Base-by-base conservation (phyloP, 2,329 filamentous ascomycete genomes). In the Trichoderma harzianum region DNA sequence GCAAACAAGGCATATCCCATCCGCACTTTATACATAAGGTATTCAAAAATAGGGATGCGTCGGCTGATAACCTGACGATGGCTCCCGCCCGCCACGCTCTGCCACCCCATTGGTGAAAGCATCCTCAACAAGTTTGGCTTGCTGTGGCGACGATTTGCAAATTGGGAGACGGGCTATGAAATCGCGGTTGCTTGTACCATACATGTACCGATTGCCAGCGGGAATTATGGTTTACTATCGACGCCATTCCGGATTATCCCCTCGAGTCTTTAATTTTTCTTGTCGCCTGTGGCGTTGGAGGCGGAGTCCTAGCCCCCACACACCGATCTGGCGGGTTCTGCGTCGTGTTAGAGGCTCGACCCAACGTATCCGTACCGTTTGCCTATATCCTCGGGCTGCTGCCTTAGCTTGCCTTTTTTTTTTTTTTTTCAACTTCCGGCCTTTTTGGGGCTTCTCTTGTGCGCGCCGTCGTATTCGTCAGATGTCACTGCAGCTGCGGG, bases 321-420 rank as follows among this genome's bases (percentile, higher is more conserved):
- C 30, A 66, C 53, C 68, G 66, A 72, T 72, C 68, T 53, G 60
- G 71, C 57, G 57, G 57, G 61, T 36, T 55, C 66, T 53, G 60
- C 58, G 68, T 69, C 64, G 28, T 30, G 60, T 70, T 43, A 32
- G 68, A 70, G 28, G 32, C 36, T 24, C 21, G 47, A 39, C 12
- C 34, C 57, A 53, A 53, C n/a, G n/a, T 24, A 53, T 21, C n/a
- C 47, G 47, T 51, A 24, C 11, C n/a, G 21, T 51, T 51, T 21
- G 43, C 43, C 43, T 21, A 43, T 43, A 8, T 51, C 43, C 47
- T 53, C 47, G 47, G 47, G n/a, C 47, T 53, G 47, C 21, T 24
- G 47, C 47, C n/a, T 53, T 53, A 53, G 47, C 47, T 24, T 53
- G 5, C 21, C 47, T 12, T 21, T 53, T 53, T 51, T 51, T 51